phyloP scores from a whole-genome alignment of 805 yeast genomes.

The Myxozyma udenii region DNA sequence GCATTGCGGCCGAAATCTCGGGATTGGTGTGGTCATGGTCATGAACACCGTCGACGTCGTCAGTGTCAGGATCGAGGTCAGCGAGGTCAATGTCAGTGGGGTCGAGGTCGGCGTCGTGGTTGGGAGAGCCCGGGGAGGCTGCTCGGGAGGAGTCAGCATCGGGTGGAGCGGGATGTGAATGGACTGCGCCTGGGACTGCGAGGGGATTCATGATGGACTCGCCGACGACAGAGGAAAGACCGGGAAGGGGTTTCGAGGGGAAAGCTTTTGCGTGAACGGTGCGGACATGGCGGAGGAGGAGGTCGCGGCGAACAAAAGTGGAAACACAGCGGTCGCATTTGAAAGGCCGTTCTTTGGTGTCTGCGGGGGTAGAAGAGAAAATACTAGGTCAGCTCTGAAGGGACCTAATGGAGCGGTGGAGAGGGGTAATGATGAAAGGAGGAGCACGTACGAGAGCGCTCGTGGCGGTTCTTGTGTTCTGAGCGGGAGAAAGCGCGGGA shows the following conservation, averaged over 20 bases:
- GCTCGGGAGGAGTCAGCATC: not conserved
- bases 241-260: conserved; percentile 1
- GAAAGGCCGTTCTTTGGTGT: conserved; percentile 77
- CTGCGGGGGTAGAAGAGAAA: conserved; percentile 7
- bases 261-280: conserved; percentile 57
- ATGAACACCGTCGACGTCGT: not conserved
- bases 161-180: not conserved
- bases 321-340: conserved; percentile 67
- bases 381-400: not conserved
- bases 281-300: conserved; percentile 70
- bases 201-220: not conserved
- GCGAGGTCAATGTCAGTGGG: not conserved
- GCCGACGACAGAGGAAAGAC: conserved; percentile 2
- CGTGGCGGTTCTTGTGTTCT: conserved; percentile 76
- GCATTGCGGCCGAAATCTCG: conserved; percentile 14
- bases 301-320: conserved; percentile 73
- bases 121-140: not conserved
- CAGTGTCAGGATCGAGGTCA: not conserved
- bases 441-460: conserved; percentile 52
- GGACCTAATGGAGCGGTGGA: not conserved
- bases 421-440: not conserved
- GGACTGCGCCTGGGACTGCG: not conserved
- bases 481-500: conserved; percentile 76
- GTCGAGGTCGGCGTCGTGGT: conserved; percentile 1
- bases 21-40: conserved; percentile 2